Evolutionary conservation across 768 basidiomycete species (phyloP).

Genomic region (Tremella fuciformis): DNA sequence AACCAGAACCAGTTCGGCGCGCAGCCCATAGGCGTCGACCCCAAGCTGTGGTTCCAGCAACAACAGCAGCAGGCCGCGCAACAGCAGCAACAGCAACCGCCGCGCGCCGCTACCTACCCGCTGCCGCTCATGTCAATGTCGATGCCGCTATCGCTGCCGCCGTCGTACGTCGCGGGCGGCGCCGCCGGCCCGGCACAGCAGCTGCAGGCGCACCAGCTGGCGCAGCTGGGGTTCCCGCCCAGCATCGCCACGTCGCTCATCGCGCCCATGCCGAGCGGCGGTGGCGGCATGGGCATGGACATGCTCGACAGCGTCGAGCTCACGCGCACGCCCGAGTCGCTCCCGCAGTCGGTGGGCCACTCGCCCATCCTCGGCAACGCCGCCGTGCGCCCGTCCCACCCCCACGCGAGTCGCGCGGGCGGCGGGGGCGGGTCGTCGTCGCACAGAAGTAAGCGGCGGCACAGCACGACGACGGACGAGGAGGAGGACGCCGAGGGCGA

Average conservation of each 20-base stretch:
- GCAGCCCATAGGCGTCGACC: slow-evolving; percentile 3
- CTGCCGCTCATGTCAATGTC: slow-evolving; percentile 8
- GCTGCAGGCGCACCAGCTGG: background rate
- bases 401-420: background rate
- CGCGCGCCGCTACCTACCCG: slow-evolving; percentile 1
- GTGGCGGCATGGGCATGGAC: background rate
- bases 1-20: background rate
- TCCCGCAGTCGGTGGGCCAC: background rate
- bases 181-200: background rate
- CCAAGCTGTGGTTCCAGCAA: slow-evolving; percentile 1
- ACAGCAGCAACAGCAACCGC: slow-evolving; percentile 11
- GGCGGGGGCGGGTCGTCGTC: background rate
- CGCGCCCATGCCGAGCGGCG: background rate
- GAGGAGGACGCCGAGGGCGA: slow-evolving; percentile 28
- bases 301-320: background rate
- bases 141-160: slow-evolving; percentile 10
- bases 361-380: background rate
- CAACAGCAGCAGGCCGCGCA: slow-evolving; percentile 6
- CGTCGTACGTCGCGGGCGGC: background rate
- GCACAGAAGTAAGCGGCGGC: slow-evolving; percentile 11
- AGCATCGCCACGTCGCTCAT: background rate
- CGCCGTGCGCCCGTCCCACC: background rate
- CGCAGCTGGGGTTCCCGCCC: background rate
- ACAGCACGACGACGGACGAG: slow-evolving; percentile 14
- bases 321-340: background rate